Base-by-base conservation (phyloP, 352 stramenopile genomes). In the Labyrinthula sp. region DNA sequence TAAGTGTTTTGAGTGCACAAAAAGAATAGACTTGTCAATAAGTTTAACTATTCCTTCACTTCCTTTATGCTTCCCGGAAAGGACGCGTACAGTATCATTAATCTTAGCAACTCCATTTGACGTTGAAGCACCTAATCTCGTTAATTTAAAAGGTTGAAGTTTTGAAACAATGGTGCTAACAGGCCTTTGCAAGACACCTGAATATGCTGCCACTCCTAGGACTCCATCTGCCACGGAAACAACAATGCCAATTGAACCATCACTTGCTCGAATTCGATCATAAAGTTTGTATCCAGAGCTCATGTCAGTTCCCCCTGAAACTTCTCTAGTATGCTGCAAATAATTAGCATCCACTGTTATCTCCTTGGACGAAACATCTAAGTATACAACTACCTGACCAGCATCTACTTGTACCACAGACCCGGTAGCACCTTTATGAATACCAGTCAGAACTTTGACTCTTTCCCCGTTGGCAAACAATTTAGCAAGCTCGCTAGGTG, bases 261-360 rank as follows among this genome's bases (percentile, higher is more conserved):
- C 64, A 50, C 70, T 69, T n/a, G n/a, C n/a, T n/a, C n/a, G n/a
- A 25, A 86, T 73, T 24, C 84, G 69, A 48, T 86, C 75, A 41
- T 82, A 82, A 0, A 84, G 64, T 35, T 84, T 72, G 39, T 83
- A 82, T 29, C 75, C 75, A 49, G 81, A 81, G 64, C 77, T 78
- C 29, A 72, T 82, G 35, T 86, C 75, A 15, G 82, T 61, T 31
- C 72, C 73, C 34, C 83, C 72, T 18, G 72, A 80, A 8, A 86
- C 72, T 62, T 86, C 75, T 1, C 73, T 73, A 1, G 73, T 83
- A 49, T 83, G 71, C 43, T 86, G 75, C 25, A 84, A 56, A 49
- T 86, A 73, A n/a, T 72, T 72, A 35, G 83, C 71, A 36, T 73
- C 72, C 20, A 83, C 75, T 65, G 83, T 73, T 34, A 86, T 86